phyloP scores from a whole-genome alignment of 768 basidiomycete genomes.

The Trichaptum fuscoviolaceum region DNA sequence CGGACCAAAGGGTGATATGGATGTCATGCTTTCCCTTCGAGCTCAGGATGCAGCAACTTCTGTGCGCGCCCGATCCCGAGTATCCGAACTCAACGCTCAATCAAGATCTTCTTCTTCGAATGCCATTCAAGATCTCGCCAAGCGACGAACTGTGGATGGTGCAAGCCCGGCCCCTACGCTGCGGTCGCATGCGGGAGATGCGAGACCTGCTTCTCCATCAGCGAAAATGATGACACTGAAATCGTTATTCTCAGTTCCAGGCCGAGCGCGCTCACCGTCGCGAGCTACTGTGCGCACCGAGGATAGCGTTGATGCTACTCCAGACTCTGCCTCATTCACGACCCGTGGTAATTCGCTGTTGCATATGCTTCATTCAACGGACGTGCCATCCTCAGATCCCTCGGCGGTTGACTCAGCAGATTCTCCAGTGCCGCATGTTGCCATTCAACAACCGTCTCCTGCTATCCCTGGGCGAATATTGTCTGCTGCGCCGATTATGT shows the following conservation, averaged over 20 bases:
- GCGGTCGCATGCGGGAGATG: not conserved
- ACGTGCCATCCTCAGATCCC: not conserved
- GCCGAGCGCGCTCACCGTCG: not conserved
- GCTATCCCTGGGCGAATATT: not conserved
- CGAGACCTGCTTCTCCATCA: slow-evolving; percentile 1
- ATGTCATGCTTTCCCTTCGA: slow-evolving; percentile 79
- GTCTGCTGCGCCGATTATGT: not conserved
- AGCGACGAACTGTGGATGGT: not conserved
- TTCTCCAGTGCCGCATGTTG: not conserved
- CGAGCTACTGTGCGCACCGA: not conserved
- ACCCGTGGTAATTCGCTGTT: slow-evolving; percentile 48
- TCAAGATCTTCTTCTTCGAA: not conserved
- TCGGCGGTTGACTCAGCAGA: not conserved
- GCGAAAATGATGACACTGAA: not conserved
- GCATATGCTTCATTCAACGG: slow-evolving; percentile 39
- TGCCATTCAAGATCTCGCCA: not conserved
- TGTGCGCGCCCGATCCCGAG: not conserved
- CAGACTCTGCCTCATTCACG: not conserved
- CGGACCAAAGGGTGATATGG: slow-evolving; percentile 76
- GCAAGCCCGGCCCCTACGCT: not conserved
- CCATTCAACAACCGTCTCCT: not conserved
- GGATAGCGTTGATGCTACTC: slow-evolving; percentile 30
- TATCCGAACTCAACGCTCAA: not conserved
- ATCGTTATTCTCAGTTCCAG: not conserved
- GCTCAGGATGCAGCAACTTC: slow-evolving; percentile 53